A percentile compares a stretch with the other conserved stretches of the same genome.
Conservation (phyloP, 164 flowering plant species). For the Vitis rupestris region DNA sequence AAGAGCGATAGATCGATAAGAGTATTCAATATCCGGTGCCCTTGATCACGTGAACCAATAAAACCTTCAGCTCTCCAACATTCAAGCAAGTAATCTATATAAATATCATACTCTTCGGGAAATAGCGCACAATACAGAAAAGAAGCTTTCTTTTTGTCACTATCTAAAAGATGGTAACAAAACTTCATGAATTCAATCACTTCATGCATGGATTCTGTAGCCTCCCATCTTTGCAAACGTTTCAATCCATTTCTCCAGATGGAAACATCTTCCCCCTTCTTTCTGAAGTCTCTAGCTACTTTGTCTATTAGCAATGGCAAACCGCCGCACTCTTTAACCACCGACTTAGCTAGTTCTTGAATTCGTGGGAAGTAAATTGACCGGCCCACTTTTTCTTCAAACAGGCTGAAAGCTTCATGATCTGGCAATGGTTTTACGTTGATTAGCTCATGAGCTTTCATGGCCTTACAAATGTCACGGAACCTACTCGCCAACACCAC, state of each 20-base stretch:
- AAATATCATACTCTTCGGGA: slow-evolving; percentile 7
- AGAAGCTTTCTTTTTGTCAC: not conserved
- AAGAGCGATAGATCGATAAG: not conserved
- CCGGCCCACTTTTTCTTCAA: slow-evolving; percentile 6
- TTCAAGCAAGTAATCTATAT: slow-evolving; percentile 6
- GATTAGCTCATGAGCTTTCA: slow-evolving; percentile 8
- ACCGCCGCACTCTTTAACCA: slow-evolving; percentile 6
- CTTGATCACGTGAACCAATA: not conserved
- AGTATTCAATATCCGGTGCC: not conserved
- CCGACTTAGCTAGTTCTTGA: slow-evolving; percentile 1
- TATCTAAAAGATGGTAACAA: slow-evolving; percentile 5
- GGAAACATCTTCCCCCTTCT: not conserved
- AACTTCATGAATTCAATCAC: slow-evolving; percentile 3
- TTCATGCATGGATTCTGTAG: slow-evolving; percentile 7
- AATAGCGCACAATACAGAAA: slow-evolving; percentile 8
- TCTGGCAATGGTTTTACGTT: slow-evolving; percentile 4
- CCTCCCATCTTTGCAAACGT: slow-evolving; percentile 1
- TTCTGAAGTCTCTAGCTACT: slow-evolving; percentile 3
- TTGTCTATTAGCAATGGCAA: slow-evolving; percentile 10
- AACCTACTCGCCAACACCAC: slow-evolving; percentile 9
- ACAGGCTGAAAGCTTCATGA: slow-evolving; percentile 8
- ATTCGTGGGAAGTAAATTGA: not conserved
- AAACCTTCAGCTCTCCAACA: slow-evolving; percentile 15
- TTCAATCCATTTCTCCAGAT: slow-evolving; percentile 8
- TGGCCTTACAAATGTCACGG: slow-evolving; percentile 2